phyloP scores from a whole-genome alignment of 768 basidiomycete genomes.

The Cubamyces sp. region DNA sequence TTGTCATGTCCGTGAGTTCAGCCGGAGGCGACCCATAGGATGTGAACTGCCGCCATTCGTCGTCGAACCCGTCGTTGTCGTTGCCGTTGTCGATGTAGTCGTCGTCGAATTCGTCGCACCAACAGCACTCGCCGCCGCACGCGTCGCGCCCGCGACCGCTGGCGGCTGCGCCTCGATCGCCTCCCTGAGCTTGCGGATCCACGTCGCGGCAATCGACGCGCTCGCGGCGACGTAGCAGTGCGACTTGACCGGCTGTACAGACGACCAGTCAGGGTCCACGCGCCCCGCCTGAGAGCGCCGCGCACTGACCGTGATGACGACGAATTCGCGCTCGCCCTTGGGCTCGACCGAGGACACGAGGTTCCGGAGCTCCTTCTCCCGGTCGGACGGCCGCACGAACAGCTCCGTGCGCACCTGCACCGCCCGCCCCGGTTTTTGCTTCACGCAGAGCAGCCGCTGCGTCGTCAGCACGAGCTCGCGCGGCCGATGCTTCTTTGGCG shows the following conservation, averaged over 20 bases:
- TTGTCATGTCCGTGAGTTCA: conserved; percentile 25
- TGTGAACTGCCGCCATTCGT: background rate
- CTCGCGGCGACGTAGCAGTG: conserved; percentile 34
- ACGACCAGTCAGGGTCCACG: conserved; percentile 14
- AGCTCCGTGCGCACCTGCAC: conserved; percentile 57
- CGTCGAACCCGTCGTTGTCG: background rate
- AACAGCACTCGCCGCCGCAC: background rate
- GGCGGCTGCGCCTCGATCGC: conserved; percentile 28
- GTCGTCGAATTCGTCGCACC: background rate
- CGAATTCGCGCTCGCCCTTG: conserved; percentile 62
- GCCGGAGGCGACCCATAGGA: conserved; percentile 16
- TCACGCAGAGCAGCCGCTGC: conserved; percentile 60
- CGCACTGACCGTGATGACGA: conserved; percentile 60
- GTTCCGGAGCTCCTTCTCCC: conserved; percentile 50
- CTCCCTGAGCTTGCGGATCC: conserved; percentile 40
- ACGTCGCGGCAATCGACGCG: conserved; percentile 33
- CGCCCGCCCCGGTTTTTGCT: conserved; percentile 44
- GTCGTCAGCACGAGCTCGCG: conserved; percentile 61
- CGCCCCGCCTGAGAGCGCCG: background rate
- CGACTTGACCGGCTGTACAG: conserved; percentile 48
- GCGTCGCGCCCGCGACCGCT: background rate
- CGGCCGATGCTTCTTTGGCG: conserved; percentile 51
- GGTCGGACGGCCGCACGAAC: conserved; percentile 40
- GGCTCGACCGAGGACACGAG: conserved; percentile 51
- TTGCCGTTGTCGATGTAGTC: background rate